These are phyloP conservation scores for Diaporthe humulicola DNA, from an alignment of 2,329 filamentous ascomycete species.

Conservation along the genomic window DNA sequence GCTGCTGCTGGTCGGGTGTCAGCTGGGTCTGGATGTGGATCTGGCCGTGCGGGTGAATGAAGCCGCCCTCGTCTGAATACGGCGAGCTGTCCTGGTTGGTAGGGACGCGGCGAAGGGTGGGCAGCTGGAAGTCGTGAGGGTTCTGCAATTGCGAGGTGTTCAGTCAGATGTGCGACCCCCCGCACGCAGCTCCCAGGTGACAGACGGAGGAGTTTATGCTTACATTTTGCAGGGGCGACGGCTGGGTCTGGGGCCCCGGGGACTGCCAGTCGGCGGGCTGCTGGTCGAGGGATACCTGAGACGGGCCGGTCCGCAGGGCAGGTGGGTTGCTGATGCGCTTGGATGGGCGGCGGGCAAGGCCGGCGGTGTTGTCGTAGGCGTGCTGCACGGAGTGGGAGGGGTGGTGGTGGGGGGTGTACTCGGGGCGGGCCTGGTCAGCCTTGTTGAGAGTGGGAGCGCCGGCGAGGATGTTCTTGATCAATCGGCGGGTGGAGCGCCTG, in stretches of 20 bases:
- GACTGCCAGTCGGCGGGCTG: slow-evolving; percentile 51
- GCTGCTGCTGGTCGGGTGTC: slow-evolving; percentile 53
- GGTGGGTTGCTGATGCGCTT: slow-evolving; percentile 68
- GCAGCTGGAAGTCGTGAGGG: slow-evolving; percentile 54
- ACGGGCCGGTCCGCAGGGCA: slow-evolving; percentile 57
- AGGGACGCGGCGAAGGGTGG: slow-evolving; percentile 63
- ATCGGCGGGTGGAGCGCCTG: slow-evolving; percentile 65
- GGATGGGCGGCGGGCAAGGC: slow-evolving; percentile 67
- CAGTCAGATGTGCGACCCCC: not conserved
- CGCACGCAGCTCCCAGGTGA: slow-evolving; percentile 40
- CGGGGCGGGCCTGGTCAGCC: slow-evolving; percentile 43
- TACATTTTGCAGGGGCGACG: slow-evolving; percentile 59
- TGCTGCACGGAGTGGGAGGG: slow-evolving; percentile 46
- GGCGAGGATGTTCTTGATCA: slow-evolving; percentile 68
- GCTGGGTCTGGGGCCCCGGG: slow-evolving; percentile 50
- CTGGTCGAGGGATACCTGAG: slow-evolving; percentile 54
- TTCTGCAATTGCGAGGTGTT: slow-evolving; percentile 49
- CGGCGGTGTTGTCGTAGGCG: slow-evolving; percentile 63
- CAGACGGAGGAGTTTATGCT: slow-evolving; percentile 48
- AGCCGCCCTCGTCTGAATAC: slow-evolving; percentile 55
- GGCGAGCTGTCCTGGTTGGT: slow-evolving; percentile 55
- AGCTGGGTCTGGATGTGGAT: slow-evolving; percentile 53
- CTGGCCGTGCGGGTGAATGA: slow-evolving; percentile 55
- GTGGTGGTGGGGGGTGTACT: slow-evolving; percentile 43
- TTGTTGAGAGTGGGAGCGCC: slow-evolving; percentile 51